Evolutionary conservation across 177 flowering plant genomes (phyloP), one percentile per base, ranked within the genome.

Genomic region (Tripterygium wilfordii): DNA sequence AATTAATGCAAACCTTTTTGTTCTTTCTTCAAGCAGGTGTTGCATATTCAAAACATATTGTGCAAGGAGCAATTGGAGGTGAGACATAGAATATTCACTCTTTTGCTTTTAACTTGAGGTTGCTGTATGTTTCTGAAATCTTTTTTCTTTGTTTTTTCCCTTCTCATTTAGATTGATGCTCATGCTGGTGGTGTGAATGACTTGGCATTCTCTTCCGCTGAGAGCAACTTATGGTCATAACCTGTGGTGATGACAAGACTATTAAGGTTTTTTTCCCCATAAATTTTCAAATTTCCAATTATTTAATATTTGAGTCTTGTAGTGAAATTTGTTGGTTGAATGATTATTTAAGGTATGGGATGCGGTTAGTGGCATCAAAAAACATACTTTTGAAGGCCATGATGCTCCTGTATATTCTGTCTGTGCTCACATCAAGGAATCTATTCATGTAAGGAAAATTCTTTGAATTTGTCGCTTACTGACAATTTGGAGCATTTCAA

Each of bases 391-490:
- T 40, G 82, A 67, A 54, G 82, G 80, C 39, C 86, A 80, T 51
- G 71, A 71, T 18, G 74, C 82, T 15, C 73, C 85, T 30, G 67
- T 79, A 16, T 66, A 66, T 64, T 79, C 81, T 41, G 49, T 79
- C 36, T 69, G 79, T 35, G 71, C 78, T 9, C 75, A 72, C 27
- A 1, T 14, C 20, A 65, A 59, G 51, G 61, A 53, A 38, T 29
- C 25, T 20, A 57, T 53, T 28, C 55, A 65, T 35, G 74, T 69
- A 49, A 44, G 45, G 10, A 10, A 15, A 20, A 13, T 2, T 19
- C 28, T 27, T 4, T n/a, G n/a, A n/a, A n/a, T n/a, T n/a, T n/a
- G n/a, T n/a, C n/a, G n/a, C n/a, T n/a, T n/a, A n/a, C n/a, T n/a
- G n/a, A n/a, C n/a, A n/a, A n/a, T n/a, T n/a, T n/a, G n/a, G n/a